Evolutionary conservation across 805 yeast genomes (phyloP), one percentile per base, ranked within the genome.

Genomic region (Debaryomyces castellii): DNA sequence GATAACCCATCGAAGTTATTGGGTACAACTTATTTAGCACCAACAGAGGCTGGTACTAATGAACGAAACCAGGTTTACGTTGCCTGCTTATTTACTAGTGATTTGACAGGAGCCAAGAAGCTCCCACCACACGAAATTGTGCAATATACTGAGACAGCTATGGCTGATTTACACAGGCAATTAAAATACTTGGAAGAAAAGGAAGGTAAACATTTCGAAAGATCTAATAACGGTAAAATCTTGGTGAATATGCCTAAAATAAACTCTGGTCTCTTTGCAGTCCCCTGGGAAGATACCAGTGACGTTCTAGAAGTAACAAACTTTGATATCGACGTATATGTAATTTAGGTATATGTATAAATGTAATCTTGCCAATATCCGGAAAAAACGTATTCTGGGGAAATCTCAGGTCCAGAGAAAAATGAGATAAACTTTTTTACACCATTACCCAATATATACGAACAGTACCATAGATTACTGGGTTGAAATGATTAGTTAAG

Each of bases 261-360:
- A 52, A 89, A 89, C 54, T 78, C 92, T 24, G 96, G 96, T 0
- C 78, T 89, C 2, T 89, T 88, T 61, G 76, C 76, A 1, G 90
- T 87, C 6, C 94, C 95, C 0, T 88, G 96, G 96, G 74, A 71
- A 11, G 51, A 73, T 9, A 87, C 96, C 0, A 92, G 82, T 57
- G 54, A 48, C 12, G 77, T 77, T 0, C 57, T 89, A 46, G 46
- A 63, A 14, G 55, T 45, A 18, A 50, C 66, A 18, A 60, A 54
- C 7, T 47, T 74, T 22, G 51, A 63, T 4, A 72, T 74, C 44
- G 67, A 66, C 27, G 86, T 83, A 9, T 82, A 75, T 53, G 76
- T 68, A n/a, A 44, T 78, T 23, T 71, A 56, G 38, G 28, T 25
- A 25, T 39, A 25, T 50, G 11, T 25, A 10, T 18, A 18, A 17